Percentiles rank a stretch among this genome's conserved stretches.
phyloP scores from a whole-genome alignment of 1,139 yeast species.

The Yamadazyma trypodendri region DNA sequence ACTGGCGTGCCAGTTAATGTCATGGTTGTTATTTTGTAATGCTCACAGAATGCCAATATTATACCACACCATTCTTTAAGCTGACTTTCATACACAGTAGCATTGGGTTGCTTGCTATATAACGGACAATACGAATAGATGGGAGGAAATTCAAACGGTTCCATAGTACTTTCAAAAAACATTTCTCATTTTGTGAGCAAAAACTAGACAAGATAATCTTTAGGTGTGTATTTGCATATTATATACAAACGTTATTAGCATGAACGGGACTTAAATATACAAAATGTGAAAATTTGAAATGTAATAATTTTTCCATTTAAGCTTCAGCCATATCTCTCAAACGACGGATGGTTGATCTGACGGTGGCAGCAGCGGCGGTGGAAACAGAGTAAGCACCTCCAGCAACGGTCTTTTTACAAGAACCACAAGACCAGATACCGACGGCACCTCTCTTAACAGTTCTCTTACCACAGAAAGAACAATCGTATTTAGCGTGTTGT shows the following conservation, averaged over 20 bases:
- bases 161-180: constrained; percentile 5
- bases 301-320: constrained; percentile 37
- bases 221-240: constrained; percentile 4
- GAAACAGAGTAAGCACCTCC: constrained; percentile 99
- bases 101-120: constrained; percentile 85
- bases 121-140: constrained; percentile 90
- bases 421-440: constrained; percentile 98
- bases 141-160: constrained; percentile 53
- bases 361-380: constrained; percentile 99
- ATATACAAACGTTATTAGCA: constrained; percentile 6
- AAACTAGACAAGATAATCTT: not conserved
- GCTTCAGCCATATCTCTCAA: constrained; percentile 99
- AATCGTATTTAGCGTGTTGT: constrained; percentile 98
- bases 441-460: constrained; percentile 96
- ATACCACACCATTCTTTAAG: constrained; percentile 46
- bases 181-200: too few species aligned
- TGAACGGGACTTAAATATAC: constrained; percentile 19
- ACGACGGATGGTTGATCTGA: constrained; percentile 99
- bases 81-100: constrained; percentile 76
- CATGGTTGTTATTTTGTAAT: constrained; percentile 45
- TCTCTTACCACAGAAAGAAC: constrained; percentile 99
- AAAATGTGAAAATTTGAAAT: constrained; percentile 9
- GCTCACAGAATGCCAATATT: constrained; percentile 57
- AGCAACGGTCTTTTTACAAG: constrained; percentile 96
- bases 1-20: constrained; percentile 29